Percentiles rank a stretch among this genome's conserved stretches.
These are phyloP conservation scores for Rusavskia elegans DNA, from an alignment of 495 filamentous ascomycete genomes.

Conservation along the genomic window DNA sequence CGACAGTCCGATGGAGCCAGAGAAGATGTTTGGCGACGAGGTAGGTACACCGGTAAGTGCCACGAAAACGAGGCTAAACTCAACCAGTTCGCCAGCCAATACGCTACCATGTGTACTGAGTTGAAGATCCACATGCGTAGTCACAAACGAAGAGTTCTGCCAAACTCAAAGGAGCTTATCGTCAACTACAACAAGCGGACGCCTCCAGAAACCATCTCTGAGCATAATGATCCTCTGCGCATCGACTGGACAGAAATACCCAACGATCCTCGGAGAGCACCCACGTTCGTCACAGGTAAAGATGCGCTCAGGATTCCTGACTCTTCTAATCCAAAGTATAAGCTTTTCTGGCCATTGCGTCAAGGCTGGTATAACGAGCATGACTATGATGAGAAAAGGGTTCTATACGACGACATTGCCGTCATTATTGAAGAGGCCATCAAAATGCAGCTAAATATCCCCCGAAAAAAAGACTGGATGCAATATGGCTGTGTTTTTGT, in stretches of 20 bases:
- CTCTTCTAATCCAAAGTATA: conserved; percentile 75
- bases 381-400: conserved; percentile 62
- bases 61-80: conserved; percentile 5
- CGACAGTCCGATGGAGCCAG: conserved; percentile 39
- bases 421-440: conserved; percentile 75
- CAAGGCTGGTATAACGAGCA: conserved; percentile 79
- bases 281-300: conserved; percentile 65
- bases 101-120: conserved; percentile 64
- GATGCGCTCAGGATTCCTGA: conserved; percentile 77
- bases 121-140: conserved; percentile 78
- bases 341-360: conserved; percentile 78
- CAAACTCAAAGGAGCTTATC: conserved; percentile 88
- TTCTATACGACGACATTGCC: conserved; percentile 72
- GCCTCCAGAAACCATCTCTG: conserved; percentile 66
- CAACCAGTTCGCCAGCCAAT: conserved; percentile 54
- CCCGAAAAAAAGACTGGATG: conserved; percentile 60
- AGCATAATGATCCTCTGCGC: conserved; percentile 84
- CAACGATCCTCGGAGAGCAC: conserved; percentile 34
- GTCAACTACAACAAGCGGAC: conserved; percentile 79
- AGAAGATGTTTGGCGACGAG: conserved; percentile 74
- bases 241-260: conserved; percentile 92
- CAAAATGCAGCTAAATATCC: conserved; percentile 62
- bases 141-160: conserved; percentile 83
- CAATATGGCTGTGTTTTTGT: conserved; percentile 91
- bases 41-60: conserved; percentile 25